Evolutionary conservation across 169 alveolate species (phyloP).

Genomic region (Plasmodium malariae): DNA sequence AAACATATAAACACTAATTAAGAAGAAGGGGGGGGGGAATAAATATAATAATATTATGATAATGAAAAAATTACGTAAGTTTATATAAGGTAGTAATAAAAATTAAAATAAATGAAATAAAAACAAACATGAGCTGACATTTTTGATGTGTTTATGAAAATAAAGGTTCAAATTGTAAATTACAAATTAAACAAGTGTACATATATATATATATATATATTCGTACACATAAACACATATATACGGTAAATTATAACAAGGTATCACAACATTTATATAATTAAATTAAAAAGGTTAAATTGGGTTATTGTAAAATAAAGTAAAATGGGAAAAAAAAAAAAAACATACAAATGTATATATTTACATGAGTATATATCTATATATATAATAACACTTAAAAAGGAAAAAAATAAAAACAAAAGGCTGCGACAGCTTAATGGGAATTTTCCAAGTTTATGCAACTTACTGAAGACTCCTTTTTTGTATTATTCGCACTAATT

Average conservation of each 20-base stretch:
- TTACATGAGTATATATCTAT: background rate
- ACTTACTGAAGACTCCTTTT: background rate
- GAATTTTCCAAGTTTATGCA: background rate
- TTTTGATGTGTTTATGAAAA: background rate
- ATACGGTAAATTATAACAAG: background rate
- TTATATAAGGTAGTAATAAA: background rate
- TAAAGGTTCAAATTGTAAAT: background rate
- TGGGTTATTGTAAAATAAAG: background rate
- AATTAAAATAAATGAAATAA: background rate
- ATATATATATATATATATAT: too few relatives aligned
- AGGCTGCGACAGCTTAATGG: background rate
- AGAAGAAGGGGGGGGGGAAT: background rate
- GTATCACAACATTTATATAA: background rate
- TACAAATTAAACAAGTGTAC: background rate
- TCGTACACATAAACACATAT: too few relatives aligned
- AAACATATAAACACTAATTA: background rate
- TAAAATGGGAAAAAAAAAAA: background rate
- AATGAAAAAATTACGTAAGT: constrained; percentile 7
- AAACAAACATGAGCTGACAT: background rate
- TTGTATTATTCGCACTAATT: background rate
- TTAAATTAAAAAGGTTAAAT: background rate
- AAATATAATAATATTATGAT: background rate
- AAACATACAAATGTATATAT: background rate
- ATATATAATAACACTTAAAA: constrained; percentile 24
- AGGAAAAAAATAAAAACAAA: constrained; percentile 2